These are phyloP conservation scores for Daedaleopsis sinensis DNA, from an alignment of 768 basidiomycete species.

Conservation along the genomic window DNA sequence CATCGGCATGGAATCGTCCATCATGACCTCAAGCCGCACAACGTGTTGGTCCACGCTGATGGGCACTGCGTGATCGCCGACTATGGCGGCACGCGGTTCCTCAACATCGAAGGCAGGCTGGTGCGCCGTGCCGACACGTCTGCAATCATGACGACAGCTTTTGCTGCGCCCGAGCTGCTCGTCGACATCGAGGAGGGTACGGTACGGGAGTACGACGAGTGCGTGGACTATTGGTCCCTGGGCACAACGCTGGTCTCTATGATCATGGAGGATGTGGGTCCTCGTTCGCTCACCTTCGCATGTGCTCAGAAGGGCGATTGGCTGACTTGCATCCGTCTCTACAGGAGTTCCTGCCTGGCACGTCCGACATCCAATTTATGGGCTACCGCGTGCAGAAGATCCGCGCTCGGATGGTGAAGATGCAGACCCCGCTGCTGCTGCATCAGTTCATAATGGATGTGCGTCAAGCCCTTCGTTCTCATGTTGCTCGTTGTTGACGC, in stretches of 20 bases:
- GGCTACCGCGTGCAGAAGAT: not conserved
- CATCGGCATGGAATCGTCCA: slow-evolving; percentile 57
- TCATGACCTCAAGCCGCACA: slow-evolving; percentile 60
- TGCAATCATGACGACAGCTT: slow-evolving; percentile 20
- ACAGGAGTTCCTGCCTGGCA: not conserved
- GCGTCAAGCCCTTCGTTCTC: not conserved
- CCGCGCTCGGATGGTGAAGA: not conserved
- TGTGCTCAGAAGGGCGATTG: not conserved
- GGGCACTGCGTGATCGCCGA: slow-evolving; percentile 55
- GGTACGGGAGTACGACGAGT: slow-evolving; percentile 47
- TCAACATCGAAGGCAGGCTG: slow-evolving; percentile 41
- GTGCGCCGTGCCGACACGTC: not conserved
- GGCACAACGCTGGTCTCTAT: slow-evolving; percentile 50
- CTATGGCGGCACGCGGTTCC: slow-evolving; percentile 52
- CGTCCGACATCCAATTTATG: not conserved
- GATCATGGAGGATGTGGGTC: slow-evolving; percentile 26
- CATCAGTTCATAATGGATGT: slow-evolving; percentile 9
- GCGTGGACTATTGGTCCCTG: slow-evolving; percentile 53
- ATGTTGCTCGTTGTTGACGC: not conserved
- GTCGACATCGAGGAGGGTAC: not conserved
- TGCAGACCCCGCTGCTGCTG: not conserved
- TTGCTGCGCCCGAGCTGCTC: slow-evolving; percentile 29
- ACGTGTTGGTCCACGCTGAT: slow-evolving; percentile 40
- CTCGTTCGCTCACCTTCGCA: not conserved
- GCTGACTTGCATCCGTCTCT: not conserved